Evolutionary conservation across 75 land plant species (phyloP).

Genomic region (Cunninghamia lanceolata): DNA sequence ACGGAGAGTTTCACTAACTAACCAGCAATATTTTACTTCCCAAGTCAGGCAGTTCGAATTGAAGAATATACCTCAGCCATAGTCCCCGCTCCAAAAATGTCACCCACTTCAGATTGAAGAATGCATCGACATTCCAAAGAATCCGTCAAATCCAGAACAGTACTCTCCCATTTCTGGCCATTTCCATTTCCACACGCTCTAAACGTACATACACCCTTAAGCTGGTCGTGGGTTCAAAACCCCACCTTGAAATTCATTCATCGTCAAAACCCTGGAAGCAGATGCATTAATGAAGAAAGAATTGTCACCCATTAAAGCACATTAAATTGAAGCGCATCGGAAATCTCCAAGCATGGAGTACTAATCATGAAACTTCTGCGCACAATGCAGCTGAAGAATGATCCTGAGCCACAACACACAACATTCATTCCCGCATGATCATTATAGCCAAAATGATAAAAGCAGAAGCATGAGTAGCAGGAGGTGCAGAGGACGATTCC

Average conservation of each 20-base stretch:
- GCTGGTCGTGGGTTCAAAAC: neutral
- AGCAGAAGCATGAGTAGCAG: neutral
- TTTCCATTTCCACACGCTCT: neutral
- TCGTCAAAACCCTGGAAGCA: neutral
- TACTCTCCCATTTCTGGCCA: neutral
- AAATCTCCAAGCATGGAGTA: neutral
- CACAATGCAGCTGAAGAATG: constrained; percentile 5
- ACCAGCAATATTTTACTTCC: neutral
- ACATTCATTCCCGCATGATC: constrained; percentile 1
- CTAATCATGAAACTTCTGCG: neutral
- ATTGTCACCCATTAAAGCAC: constrained; percentile 4
- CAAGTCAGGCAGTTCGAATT: neutral
- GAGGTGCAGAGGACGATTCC: neutral
- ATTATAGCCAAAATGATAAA: neutral
- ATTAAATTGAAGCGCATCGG: neutral
- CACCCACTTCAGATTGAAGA: neutral
- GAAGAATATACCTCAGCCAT: neutral
- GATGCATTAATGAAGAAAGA: neutral
- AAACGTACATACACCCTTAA: neutral
- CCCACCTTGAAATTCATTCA: neutral
- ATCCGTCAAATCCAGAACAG: neutral
- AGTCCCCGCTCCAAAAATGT: neutral
- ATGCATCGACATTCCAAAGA: neutral
- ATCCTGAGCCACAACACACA: neutral
- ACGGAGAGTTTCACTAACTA: neutral